phyloP scores from a whole-genome alignment of 176 grass and related monocot genomes.

The Thinopyrum elongatum region DNA sequence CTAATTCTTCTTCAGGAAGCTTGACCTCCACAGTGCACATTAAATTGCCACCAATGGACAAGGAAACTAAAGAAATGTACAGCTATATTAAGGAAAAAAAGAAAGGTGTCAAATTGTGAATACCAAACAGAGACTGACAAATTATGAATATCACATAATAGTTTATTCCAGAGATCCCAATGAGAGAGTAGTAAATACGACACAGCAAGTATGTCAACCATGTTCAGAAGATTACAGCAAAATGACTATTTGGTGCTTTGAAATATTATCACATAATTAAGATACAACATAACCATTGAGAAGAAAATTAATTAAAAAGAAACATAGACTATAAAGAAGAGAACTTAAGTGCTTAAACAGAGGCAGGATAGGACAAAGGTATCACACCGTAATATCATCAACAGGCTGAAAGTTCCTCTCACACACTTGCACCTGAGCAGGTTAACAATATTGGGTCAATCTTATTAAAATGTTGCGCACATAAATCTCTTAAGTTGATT shows the following conservation, averaged over 20 bases:
- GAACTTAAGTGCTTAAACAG: background rate
- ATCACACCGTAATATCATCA: constrained; percentile 78
- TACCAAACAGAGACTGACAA: background rate
- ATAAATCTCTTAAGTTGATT: background rate
- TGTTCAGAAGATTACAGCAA: background rate
- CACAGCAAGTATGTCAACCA: background rate
- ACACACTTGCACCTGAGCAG: constrained; percentile 82
- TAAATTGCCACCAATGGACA: constrained; percentile 70
- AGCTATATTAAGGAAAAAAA: constrained; percentile 46
- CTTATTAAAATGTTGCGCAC: background rate
- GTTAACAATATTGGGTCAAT: constrained; percentile 20
- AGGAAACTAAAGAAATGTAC: constrained; percentile 65
- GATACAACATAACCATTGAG: background rate
- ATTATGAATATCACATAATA: background rate
- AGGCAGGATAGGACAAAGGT: background rate
- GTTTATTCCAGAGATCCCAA: background rate
- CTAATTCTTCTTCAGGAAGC: constrained; percentile 88
- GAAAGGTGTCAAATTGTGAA: background rate
- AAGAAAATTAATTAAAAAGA: background rate
- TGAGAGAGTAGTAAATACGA: background rate
- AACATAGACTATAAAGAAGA: background rate
- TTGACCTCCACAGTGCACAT: constrained; percentile 95
- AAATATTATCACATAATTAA: background rate
- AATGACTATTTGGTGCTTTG: background rate
- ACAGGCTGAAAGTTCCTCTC: constrained; percentile 94